Conservation (phyloP, 2,329 filamentous ascomycete genomes). For the Calonectria multiphialidica region DNA sequence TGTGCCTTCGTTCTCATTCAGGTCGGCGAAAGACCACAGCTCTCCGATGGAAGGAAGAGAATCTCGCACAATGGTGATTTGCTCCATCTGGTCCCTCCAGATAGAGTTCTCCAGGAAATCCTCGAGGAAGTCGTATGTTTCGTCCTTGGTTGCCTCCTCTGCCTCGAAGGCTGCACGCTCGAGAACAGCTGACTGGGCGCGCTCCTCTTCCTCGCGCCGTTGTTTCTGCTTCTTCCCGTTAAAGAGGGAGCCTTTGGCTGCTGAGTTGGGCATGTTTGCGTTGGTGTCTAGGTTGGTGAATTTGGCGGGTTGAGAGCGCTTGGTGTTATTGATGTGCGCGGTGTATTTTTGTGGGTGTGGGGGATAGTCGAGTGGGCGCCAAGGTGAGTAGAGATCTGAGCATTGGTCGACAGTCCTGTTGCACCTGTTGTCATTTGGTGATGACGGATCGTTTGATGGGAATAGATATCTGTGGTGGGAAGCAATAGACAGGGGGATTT, state of each 20-base stretch:
- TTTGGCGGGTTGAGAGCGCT: background rate
- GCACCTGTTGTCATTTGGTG: constrained; percentile 9
- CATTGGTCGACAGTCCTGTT: background rate
- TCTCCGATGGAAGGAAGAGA: constrained; percentile 49
- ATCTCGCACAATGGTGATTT: constrained; percentile 50
- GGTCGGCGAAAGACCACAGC: constrained; percentile 47
- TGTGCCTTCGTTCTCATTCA: constrained; percentile 51
- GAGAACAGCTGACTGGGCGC: constrained; percentile 14
- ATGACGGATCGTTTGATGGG: background rate
- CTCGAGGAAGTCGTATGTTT: constrained; percentile 48
- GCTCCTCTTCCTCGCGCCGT: constrained; percentile 35
- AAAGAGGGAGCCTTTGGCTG: constrained; percentile 39
- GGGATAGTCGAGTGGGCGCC: background rate
- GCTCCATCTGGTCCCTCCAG: constrained; percentile 48
- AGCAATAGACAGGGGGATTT: background rate
- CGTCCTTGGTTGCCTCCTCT: constrained; percentile 45
- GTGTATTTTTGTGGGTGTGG: constrained; percentile 3
- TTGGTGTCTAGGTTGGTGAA: constrained; percentile 29
- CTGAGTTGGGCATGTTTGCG: constrained; percentile 35
- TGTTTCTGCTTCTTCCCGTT: constrained; percentile 44
- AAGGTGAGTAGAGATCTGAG: background rate
- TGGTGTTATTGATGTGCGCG: constrained; percentile 30
- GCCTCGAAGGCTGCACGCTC: constrained; percentile 42
- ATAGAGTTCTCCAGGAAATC: constrained; percentile 44
- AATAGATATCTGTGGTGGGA: background rate